Base-by-base conservation (phyloP, 2,329 filamentous ascomycete species). In the Hypoxylon sp. region DNA sequence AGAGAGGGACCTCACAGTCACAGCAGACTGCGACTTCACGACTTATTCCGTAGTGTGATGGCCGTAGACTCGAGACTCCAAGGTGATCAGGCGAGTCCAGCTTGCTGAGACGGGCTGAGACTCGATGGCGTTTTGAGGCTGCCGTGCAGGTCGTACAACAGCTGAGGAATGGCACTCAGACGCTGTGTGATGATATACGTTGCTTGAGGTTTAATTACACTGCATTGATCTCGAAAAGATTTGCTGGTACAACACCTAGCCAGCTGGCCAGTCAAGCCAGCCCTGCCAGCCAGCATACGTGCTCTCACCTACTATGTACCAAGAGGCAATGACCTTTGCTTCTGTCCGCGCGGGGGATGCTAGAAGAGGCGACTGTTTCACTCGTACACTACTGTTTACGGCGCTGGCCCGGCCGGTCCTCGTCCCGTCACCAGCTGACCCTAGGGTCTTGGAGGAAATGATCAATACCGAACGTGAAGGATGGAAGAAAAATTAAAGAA, bases 121-220 rank as follows among this genome's bases (percentile, higher is more conserved):
- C 40, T 45, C 17, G 27, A 21, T 42, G 50, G 48, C 42, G 37
- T 52, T 55, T 31, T 48, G 31, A 45, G 43, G 52, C 48, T 48
- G 54, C 54, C 41, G 42, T 53, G 53, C 48, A 43, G 35, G 54
- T 61, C 41, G 42, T 48, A 57, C 48, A 33, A n/a, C 58, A 57
- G 41, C 31, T 24, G 17, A 40, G 20, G 31, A 38, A 13, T 42
- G 29, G 11, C 31, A 26, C 11, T 54, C 48, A 47, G 45, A 38
- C 52, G 26, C n/a, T 46, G 41, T 50, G 48, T 41, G 38, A 45
- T 35, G 33, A 15, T 18, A 35, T 35, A 13, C 17, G 33, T 35
- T 17, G 17, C 35, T 38, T 11, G 10, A 13, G 18, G 18, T 38
- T 21, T 41, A 41, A 23, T 20, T 41, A 24, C 18, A 24, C 17